These are phyloP conservation scores for Pseudozyma sp. DNA, from an alignment of 1,284 basidiomycete species.

Conservation along the genomic window DNA sequence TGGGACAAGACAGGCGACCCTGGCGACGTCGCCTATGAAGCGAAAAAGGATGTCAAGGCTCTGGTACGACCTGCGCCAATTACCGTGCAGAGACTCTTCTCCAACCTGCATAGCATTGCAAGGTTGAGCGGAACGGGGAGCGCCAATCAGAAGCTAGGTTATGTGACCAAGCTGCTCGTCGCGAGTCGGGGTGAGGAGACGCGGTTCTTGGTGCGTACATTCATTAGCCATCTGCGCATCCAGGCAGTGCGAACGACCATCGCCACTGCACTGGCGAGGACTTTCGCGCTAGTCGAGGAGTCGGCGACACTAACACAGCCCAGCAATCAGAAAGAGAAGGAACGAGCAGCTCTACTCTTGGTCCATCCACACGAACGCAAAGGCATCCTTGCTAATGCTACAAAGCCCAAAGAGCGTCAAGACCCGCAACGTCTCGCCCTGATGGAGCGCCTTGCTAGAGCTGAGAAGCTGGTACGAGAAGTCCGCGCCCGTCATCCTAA, in stretches of 20 bases:
- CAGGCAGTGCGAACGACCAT: conserved; percentile 88
- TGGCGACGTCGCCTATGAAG: conserved; percentile 67
- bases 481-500: conserved; percentile 90
- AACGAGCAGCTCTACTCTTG: conserved; percentile 29
- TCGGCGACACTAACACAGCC: conserved; percentile 2
- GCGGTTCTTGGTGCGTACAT: conserved; percentile 83
- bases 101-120: conserved; percentile 70
- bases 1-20: conserved; percentile 68
- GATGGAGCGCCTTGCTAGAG: conserved; percentile 60
- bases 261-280: conserved; percentile 83
- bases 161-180: conserved; percentile 84
- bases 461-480: conserved; percentile 73
- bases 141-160: conserved; percentile 79
- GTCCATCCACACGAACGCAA: conserved; percentile 45
- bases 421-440: conserved; percentile 57
- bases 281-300: conserved; percentile 75
- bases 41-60: conserved; percentile 62
- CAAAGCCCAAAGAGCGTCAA: conserved; percentile 67
- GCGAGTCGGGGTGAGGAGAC: conserved; percentile 87
- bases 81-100: conserved; percentile 62
- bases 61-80: conserved; percentile 61
- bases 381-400: conserved; percentile 61
- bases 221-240: conserved; percentile 81
- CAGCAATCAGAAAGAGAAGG: conserved; percentile 19
- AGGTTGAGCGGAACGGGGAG: conserved; percentile 80